Base-by-base conservation (phyloP, 495 filamentous ascomycete genomes). In the Trichoderma reesei region DNA sequence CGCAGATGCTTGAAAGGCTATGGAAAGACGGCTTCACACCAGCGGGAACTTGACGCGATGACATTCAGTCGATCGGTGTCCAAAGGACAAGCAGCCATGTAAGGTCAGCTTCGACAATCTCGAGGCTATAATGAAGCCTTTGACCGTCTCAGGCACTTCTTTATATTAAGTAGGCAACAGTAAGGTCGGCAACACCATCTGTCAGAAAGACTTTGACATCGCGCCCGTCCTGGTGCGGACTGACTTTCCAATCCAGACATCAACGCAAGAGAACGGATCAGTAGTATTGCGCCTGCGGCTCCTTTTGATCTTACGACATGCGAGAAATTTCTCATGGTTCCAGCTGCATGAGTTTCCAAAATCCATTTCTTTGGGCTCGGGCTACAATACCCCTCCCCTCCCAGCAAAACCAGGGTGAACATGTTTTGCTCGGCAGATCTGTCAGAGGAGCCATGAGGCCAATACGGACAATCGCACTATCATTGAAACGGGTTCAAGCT, bases 241-340 rank as follows among this genome's bases (percentile, higher is more conserved):
- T 88, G 82, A 26, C 77, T 69, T 65, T 84, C 82, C 5, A 86
- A 70, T 3, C 85, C 79, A 11, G 74, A 73, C 62, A 90, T 78
- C 94, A 94, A 98, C 8, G 83, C 75, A 33, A 98, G 82, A 2
- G 94, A 92, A 71, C 94, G 90, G 92, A 91, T 1, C 82, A 86
- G 63, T 90, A 83, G 68, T 98, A 26, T 26, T 26, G 1, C 26
- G 26, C 1, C 26, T 26, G 26, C 26, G 26, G 1, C 26, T 26
- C 26, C 26, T 1, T 26, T 26, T 26, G 26, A 26, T 26, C 26
- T 26, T 26, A 1, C 1, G 26, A 1, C 26, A 26, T 26, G 26
- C 26, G 26, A 26, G 26, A 26, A 26, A 1, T 1, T 1, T 26
- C 26, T 26, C 26, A 26, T 26, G 26, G 26, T 26, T 26, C 26